Evolutionary conservation across 23 red algal species (phyloP).

Genomic region (Rhodosorus marinus): DNA sequence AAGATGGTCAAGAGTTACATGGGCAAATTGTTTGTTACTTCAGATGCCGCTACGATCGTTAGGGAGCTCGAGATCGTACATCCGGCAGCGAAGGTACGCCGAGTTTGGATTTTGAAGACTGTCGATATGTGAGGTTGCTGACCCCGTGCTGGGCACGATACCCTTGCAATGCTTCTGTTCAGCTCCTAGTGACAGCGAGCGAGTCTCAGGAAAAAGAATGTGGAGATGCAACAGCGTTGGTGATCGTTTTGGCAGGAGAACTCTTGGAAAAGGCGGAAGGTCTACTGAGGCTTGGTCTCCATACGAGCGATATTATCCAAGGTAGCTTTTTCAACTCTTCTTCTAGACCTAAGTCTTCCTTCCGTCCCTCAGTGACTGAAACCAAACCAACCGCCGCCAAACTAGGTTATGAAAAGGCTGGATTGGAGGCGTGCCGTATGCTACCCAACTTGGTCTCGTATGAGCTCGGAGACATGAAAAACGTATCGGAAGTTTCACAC

Average conservation of each 20-base stretch:
- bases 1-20: conserved; percentile 87
- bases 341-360: not conserved
- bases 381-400: too few species aligned
- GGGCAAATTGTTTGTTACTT: conserved; percentile 88
- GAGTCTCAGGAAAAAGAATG: conserved; percentile 81
- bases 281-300: conserved; percentile 64
- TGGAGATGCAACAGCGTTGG: conserved; percentile 83
- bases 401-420: conserved; percentile 62
- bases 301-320: conserved; percentile 80
- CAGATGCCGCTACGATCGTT: conserved; percentile 94
- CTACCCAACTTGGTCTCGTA: conserved; percentile 30
- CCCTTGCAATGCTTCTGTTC: too few species aligned
- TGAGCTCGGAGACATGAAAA: conserved; percentile 29
- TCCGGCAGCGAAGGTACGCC: conserved; percentile 94
- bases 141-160: too few species aligned
- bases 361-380: not conserved
- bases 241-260: conserved; percentile 71
- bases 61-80: conserved; percentile 96
- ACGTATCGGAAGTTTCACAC: conserved; percentile 13
- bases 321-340: conserved; percentile 9
- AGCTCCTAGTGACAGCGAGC: conserved; percentile 77
- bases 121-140: too few species aligned
- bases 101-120: too few species aligned
- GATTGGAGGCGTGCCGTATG: conserved; percentile 21
- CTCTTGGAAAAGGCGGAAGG: conserved; percentile 69